A percentile compares a stretch with the other conserved stretches of the same genome.
Conservation (phyloP, 1,284 basidiomycete genomes). For the Agaricales sp. region DNA sequence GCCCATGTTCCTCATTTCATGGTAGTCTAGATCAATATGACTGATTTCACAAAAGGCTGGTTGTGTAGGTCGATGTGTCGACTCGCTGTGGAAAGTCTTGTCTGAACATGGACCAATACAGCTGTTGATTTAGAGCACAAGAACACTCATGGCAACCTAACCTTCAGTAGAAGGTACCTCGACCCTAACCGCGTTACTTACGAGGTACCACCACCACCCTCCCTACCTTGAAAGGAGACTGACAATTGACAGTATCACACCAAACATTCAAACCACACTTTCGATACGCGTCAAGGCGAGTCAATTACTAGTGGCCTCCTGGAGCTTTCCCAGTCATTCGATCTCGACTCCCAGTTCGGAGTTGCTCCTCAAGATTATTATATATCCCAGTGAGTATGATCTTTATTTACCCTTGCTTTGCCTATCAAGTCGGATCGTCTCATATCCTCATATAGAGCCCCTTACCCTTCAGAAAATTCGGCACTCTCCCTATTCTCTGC, state of each 20-base stretch:
- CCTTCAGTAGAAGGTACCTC: constrained; percentile 60
- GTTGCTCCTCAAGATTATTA: constrained; percentile 69
- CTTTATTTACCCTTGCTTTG: too few species aligned
- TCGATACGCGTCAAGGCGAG: constrained; percentile 45
- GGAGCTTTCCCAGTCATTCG: constrained; percentile 39
- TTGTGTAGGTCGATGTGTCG: too few species aligned
- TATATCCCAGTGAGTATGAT: too few species aligned
- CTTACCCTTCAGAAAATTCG: constrained; percentile 37
- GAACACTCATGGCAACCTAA: too few species aligned
- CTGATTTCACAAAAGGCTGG: too few species aligned
- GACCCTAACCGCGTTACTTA: constrained; percentile 69
- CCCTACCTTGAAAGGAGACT: too few species aligned
- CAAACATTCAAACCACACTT: constrained; percentile 27
- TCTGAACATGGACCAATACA: too few species aligned
- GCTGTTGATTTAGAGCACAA: too few species aligned
- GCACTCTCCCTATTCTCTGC: too few species aligned
- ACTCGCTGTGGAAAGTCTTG: too few species aligned
- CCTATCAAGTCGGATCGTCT: too few species aligned
- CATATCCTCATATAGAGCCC: neutral
- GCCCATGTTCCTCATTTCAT: neutral
- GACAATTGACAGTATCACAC: constrained; percentile 63
- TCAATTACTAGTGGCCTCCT: constrained; percentile 45
- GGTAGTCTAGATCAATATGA: constrained; percentile 4
- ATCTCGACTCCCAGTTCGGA: constrained; percentile 49
- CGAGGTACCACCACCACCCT: constrained; percentile 27